Percentiles rank a stretch among this genome's conserved stretches.
phyloP scores from a whole-genome alignment of 352 stramenopile species.

The Phytophthora podocarpi region DNA sequence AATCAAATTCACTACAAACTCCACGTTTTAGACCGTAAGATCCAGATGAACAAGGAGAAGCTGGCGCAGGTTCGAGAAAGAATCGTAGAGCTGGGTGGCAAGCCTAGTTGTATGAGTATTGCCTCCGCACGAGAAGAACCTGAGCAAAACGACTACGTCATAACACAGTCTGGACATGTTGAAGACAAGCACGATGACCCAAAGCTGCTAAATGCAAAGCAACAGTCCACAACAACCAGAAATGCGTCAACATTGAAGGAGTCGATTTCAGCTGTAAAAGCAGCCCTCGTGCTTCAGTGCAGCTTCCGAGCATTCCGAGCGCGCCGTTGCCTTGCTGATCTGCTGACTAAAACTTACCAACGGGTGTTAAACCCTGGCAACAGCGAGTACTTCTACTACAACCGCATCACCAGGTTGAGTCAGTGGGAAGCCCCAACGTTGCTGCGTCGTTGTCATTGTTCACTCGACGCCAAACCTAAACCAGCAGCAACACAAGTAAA shows the following conservation, averaged over 20 bases:
- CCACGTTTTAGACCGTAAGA: slow-evolving; percentile 33
- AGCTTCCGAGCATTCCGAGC: slow-evolving; percentile 34
- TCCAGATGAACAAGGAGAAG: slow-evolving; percentile 52
- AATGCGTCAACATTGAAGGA: background rate
- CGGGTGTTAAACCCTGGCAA: slow-evolving; percentile 36
- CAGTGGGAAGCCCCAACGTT: slow-evolving; percentile 43
- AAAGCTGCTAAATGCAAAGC: background rate
- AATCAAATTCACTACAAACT: slow-evolving; percentile 35
- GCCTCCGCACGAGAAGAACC: background rate
- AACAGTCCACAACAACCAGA: too few species aligned
- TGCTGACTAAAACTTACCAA: slow-evolving; percentile 37
- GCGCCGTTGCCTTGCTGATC: slow-evolving; percentile 21
- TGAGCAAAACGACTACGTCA: background rate
- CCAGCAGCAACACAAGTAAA: background rate
- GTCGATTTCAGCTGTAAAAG: background rate
- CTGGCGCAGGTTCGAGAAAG: slow-evolving; percentile 36
- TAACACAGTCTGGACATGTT: background rate
- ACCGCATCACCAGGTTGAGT: slow-evolving; percentile 35
- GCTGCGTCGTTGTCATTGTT: slow-evolving; percentile 11
- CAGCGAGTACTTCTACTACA: slow-evolving; percentile 60
- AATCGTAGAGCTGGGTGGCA: slow-evolving; percentile 26
- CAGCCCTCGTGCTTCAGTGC: slow-evolving; percentile 38
- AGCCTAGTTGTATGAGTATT: background rate
- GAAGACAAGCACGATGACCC: background rate
- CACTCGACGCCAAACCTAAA: background rate